These are phyloP conservation scores for Coemansia sp. DNA, from an alignment of 192 early-diverging fungal genomes.

Conservation along the genomic window DNA sequence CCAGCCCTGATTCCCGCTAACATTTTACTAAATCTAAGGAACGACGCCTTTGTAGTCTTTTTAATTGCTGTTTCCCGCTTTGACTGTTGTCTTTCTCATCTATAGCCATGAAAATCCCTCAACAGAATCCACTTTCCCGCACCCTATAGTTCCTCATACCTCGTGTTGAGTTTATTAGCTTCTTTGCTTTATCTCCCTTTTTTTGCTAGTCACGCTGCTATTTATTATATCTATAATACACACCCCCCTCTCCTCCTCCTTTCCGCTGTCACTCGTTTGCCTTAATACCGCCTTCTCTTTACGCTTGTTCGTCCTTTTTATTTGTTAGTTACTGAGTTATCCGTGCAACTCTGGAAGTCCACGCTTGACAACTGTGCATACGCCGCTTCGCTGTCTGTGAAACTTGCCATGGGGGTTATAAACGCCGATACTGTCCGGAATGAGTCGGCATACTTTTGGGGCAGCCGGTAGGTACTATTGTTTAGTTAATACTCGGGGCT, in stretches of 20 bases:
- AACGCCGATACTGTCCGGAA: slow-evolving; percentile 33
- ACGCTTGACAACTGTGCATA: not conserved
- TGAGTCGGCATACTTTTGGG: slow-evolving; percentile 46
- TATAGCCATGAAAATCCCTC: not conserved
- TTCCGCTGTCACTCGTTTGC: not conserved
- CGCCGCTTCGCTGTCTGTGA: slow-evolving; percentile 2
- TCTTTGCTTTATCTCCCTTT: not conserved
- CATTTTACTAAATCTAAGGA: not conserved
- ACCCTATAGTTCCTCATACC: not conserved
- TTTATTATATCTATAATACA: slow-evolving; percentile 2
- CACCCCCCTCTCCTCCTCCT: not conserved
- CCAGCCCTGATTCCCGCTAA: not conserved
- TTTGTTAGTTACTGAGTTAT: no score
- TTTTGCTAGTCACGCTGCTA: slow-evolving; percentile 9
- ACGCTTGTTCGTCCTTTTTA: no score
- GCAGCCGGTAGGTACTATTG: slow-evolving; percentile 38
- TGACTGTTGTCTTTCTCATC: not conserved
- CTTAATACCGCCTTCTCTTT: not conserved
- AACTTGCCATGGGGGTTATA: slow-evolving; percentile 46
- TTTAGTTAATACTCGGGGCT: not conserved
- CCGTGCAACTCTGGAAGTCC: not conserved
- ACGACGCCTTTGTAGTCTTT: not conserved
- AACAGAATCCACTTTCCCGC: not conserved
- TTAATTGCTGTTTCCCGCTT: not conserved
- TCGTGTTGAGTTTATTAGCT: not conserved